Evolutionary conservation across 345 rosid genomes (phyloP), one percentile per base, ranked within the genome.

Genomic region (Populus simonii): DNA sequence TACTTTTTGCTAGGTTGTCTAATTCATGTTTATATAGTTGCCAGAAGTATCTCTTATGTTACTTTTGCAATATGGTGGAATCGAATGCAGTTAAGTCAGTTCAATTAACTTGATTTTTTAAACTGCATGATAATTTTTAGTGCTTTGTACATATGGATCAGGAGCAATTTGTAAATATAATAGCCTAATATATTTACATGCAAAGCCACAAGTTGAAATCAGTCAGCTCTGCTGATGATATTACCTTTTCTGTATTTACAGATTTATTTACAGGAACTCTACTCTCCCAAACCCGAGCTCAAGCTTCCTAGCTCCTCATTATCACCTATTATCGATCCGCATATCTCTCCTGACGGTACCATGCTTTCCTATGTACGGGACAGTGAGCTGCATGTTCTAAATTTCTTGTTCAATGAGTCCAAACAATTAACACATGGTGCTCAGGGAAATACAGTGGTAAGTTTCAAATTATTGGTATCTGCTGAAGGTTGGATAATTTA

Each of bases 211-310:
- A 71, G 51, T n/a, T 29, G n/a, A 55, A 25, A 25, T 47, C 27
- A 31, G 18, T 79, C 31, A 31, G 22, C 43, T 27, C 66, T 41
- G 35, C 57, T 70, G 47, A 63, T 70, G 75, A 36, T 76, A 55
- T 35, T 53, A 43, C 67, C 72, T 45, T 66, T 72, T 70, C 33
- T 69, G 35, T 66, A 7, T 82, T 67, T 61, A 66, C 90, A 95
- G 99, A 85, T 95, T 51, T 95, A 91, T 85, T 87, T 92, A 82
- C 93, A 91, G 81, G 98, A 95, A 41, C 85, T 95, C 79, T 70
- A 83, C 82, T 85, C 86, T 75, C 85, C 92, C 63, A 83, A 82
- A 81, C 90, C 97, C 18, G 93, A 88, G 80, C 98, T 95, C 41
- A 89, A 87, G 82, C 91, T 95, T 82, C 84, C 88, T 27, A 90